These are phyloP conservation scores for Sonneratia alba DNA, from an alignment of 345 rosid genomes.

Conservation along the genomic window DNA sequence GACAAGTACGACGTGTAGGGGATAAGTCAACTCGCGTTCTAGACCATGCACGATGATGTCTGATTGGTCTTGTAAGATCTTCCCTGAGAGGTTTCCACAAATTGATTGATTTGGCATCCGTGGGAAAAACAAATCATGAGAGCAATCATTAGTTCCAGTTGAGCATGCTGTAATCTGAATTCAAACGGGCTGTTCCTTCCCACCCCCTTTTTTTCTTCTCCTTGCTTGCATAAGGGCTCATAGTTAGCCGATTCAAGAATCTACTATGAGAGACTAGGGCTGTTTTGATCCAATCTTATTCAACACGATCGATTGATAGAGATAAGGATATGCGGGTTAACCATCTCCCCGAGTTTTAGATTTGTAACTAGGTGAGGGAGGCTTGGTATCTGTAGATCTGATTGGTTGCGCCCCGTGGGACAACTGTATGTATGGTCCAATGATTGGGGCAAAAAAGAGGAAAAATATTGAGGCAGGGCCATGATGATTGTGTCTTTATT, in stretches of 20 bases:
- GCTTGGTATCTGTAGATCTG: neutral
- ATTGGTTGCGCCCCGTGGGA: neutral
- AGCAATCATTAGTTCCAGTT: neutral
- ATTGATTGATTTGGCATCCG: neutral
- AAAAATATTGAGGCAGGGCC: neutral
- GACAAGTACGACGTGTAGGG: neutral
- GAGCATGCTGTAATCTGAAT: neutral
- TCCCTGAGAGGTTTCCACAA: neutral
- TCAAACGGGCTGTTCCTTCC: neutral
- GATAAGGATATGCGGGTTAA: neutral
- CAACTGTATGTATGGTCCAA: slow-evolving; percentile 2
- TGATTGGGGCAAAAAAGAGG: neutral
- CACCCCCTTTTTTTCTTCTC: neutral
- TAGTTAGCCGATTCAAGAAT: too few species aligned
- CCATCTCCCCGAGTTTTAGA: neutral
- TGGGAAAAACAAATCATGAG: neutral
- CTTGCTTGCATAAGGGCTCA: too few species aligned
- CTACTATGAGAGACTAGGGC: too few species aligned
- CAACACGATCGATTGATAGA: neutral
- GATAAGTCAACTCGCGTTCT: neutral
- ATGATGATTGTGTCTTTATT: neutral
- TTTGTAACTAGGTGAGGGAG: neutral
- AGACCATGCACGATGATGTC: neutral
- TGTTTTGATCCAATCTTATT: too few species aligned
- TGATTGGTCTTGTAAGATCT: neutral